Evolutionary conservation across 805 yeast species (phyloP).

Genomic region (Torulaspora microellipsoides): DNA sequence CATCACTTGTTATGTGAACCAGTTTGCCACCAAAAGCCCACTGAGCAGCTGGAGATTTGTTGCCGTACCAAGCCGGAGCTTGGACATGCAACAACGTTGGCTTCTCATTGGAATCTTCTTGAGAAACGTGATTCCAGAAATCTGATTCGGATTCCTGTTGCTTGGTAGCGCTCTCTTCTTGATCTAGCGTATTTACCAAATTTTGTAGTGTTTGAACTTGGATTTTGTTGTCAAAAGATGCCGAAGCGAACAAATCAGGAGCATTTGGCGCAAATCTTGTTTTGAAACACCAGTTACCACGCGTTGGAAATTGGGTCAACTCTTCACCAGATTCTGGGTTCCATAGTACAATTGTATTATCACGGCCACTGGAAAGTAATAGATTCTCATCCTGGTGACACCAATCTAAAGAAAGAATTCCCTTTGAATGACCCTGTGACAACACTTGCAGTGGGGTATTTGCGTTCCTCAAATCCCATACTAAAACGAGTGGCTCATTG

Average conservation of each 20-base stretch:
- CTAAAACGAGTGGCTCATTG: conserved; percentile 67
- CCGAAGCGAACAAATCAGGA: conserved; percentile 86
- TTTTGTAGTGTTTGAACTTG: conserved; percentile 85
- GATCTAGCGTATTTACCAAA: conserved; percentile 27
- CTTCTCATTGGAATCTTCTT: conserved; percentile 68
- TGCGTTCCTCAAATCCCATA: conserved; percentile 94
- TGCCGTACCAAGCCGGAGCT: conserved; percentile 85
- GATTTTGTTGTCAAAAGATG: conserved; percentile 82
- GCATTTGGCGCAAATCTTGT: conserved; percentile 80
- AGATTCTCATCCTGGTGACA: conserved; percentile 74
- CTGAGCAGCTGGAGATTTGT: conserved; percentile 59
- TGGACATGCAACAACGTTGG: conserved; percentile 57
- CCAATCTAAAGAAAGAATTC: conserved; percentile 91
- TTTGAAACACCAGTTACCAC: conserved; percentile 91
- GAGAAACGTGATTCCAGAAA: conserved; percentile 78
- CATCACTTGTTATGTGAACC: conserved; percentile 47
- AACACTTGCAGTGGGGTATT: conserved; percentile 79
- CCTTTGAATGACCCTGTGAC: conserved; percentile 71
- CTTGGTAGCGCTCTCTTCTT: conserved; percentile 30
- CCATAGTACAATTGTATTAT: conserved; percentile 85
- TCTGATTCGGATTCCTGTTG: conserved; percentile 53
- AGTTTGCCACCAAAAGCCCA: conserved; percentile 96
- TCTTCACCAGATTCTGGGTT: conserved; percentile 71
- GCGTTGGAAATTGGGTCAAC: conserved; percentile 83
- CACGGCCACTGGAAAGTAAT: conserved; percentile 87